Base-by-base conservation (phyloP, 176 grass and related monocot genomes). In the Themeda triandra region DNA sequence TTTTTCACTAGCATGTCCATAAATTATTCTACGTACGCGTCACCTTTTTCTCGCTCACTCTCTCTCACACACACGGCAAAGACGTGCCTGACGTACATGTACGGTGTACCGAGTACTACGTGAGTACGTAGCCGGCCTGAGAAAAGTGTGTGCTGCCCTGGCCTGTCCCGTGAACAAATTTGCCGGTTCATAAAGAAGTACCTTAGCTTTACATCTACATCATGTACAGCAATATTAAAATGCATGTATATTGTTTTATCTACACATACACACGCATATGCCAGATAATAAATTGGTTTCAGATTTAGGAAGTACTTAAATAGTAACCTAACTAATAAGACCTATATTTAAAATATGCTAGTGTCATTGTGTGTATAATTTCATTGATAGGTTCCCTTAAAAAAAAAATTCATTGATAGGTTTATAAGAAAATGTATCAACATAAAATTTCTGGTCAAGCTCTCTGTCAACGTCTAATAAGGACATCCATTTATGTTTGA, bases 111-210 rank as follows among this genome's bases (percentile, higher is more conserved):
- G 2, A 10, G 53, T n/a, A 54, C 18, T n/a, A 54, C 6, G 49
- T 54, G 6, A 54, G 46, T 71, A 71, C 36, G 35, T 44, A 39
- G 67, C 36, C 21, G 66, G 40, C 70, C 24, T 1, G 41, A 48
- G 42, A 73, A 59, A 59, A 59, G 24, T 28, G 42, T 14, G 9
- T 17, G 25, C 3, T 17, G 25, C 3, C n/a, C n/a, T 49, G 5
- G 5, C 42, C 25, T 18, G 27, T 70, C 80, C 37, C 68, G 51
- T 44, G 71, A 83, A 4, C 71, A 75, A 51, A 53, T 83, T 81
- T 58, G 53, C 53, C 21, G 7, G 8, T n/a, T 58, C 21, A 56
- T 56, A 19, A 51, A 18, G 9, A 17, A 18, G 48, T 53, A 7
- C 48, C 17, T 48, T 48, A 15, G 42, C 2, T 46, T 46, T 14